A percentile compares a stretch with the other conserved stretches of the same genome.
Evolutionary conservation across 1,284 basidiomycete genomes (phyloP).

Genomic region (Moesziomyces parantarcticus): DNA sequence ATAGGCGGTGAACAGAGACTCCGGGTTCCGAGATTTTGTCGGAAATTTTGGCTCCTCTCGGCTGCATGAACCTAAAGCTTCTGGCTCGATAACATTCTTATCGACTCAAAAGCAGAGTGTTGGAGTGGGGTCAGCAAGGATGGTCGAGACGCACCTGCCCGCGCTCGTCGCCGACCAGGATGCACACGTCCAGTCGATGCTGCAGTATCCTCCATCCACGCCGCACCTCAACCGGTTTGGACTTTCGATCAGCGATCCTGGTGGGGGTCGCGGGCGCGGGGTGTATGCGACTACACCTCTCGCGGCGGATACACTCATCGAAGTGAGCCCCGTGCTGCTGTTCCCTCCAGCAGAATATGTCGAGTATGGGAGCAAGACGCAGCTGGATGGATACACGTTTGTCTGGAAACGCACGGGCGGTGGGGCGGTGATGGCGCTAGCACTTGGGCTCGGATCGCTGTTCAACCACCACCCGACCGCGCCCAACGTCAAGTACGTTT

Average conservation of each 20-base stretch:
- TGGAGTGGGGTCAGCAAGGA: not conserved
- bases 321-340: constrained; percentile 86
- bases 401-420: constrained; percentile 74
- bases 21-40: constrained; percentile 19
- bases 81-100: not conserved
- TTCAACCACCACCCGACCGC: constrained; percentile 78
- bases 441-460: constrained; percentile 83
- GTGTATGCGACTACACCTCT: constrained; percentile 48
- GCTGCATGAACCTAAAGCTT: not conserved
- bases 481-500: constrained; percentile 79
- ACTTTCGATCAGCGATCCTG: constrained; percentile 36
- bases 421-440: constrained; percentile 77
- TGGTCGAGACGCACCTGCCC: constrained; percentile 43
- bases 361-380: constrained; percentile 71
- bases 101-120: not conserved
- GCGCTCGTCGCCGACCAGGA: constrained; percentile 9
- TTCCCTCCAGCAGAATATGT: constrained; percentile 73
- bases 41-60: constrained; percentile 17
- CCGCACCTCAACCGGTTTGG: constrained; percentile 53
- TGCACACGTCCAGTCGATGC: constrained; percentile 15
- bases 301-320: constrained; percentile 75
- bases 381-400: constrained; percentile 86
- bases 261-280: constrained; percentile 35
- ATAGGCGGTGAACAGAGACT: not conserved
- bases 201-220: constrained; percentile 38